phyloP scores from a whole-genome alignment of 164 flowering plant genomes.

The Magnolia officinalis region DNA sequence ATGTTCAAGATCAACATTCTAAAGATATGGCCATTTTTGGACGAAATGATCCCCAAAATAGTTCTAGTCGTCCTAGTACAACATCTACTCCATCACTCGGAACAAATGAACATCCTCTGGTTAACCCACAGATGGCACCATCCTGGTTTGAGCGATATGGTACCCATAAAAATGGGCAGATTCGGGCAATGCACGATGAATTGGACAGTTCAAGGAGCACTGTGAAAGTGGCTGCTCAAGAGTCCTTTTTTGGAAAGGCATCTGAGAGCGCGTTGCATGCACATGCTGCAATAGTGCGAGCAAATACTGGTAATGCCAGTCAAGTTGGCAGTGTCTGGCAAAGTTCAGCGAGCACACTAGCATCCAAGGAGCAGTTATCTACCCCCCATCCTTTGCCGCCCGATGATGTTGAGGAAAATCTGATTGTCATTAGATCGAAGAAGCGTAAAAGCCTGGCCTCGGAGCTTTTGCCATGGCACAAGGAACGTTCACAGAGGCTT shows the following conservation, averaged over 20 bases:
- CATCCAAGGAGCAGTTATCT: conserved; percentile 18
- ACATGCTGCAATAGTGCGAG: conserved; percentile 17
- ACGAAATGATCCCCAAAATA: conserved; percentile 25
- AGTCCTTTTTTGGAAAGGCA: conserved; percentile 16
- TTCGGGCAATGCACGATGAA: conserved; percentile 29
- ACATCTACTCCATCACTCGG: conserved; percentile 19
- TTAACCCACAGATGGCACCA: conserved; percentile 84
- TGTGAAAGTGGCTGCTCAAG: conserved; percentile 22
- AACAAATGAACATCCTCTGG: conserved; percentile 34
- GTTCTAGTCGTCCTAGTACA: conserved; percentile 19
- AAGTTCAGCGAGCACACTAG: conserved; percentile 12
- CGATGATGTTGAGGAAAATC: conserved; percentile 25
- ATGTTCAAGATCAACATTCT: conserved; percentile 17
- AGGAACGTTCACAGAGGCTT: conserved; percentile 40
- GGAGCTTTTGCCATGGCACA: conserved; percentile 55
- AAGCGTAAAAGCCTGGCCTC: conserved; percentile 45
- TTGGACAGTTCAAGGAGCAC: conserved; percentile 17
- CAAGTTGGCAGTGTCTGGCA: conserved; percentile 10
- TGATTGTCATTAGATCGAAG: conserved; percentile 31
- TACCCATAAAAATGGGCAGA: conserved; percentile 63
- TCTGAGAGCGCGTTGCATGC: conserved; percentile 22
- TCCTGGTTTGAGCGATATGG: conserved; percentile 87
- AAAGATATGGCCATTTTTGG: background rate
- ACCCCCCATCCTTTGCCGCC: conserved; percentile 18
- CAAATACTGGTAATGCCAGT: conserved; percentile 21